Evolutionary conservation across 805 yeast species (phyloP).

Genomic region (Candida vartiovaarae): DNA sequence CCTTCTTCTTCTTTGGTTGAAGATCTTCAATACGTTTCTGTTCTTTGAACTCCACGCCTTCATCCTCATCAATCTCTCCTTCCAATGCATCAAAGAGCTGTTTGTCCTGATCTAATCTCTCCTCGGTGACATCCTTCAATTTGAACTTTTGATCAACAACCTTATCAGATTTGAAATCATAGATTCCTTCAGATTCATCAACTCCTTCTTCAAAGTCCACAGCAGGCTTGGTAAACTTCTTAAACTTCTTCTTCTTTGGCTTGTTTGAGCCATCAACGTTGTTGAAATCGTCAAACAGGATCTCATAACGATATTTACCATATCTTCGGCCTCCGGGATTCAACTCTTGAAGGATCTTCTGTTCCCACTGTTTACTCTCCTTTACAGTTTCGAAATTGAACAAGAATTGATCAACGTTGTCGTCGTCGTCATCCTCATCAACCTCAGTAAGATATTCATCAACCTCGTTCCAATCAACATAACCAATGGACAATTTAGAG

Average conservation of each 20-base stretch:
- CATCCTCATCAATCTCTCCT: constrained; percentile 18
- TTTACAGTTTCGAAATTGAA: constrained; percentile 10
- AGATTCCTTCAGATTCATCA: constrained; percentile 17
- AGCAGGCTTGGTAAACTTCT: constrained; percentile 11
- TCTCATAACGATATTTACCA: constrained; percentile 16
- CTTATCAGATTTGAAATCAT: constrained; percentile 20
- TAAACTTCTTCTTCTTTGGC: constrained; percentile 18
- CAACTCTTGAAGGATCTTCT: constrained; percentile 15
- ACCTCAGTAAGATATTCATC: constrained; percentile 30
- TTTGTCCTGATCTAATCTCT: constrained; percentile 15
- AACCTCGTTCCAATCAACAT: constrained; percentile 66
- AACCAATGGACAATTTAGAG: constrained; percentile 38
- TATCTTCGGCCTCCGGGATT: constrained; percentile 14
- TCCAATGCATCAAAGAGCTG: constrained; percentile 20
- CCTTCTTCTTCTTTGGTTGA: constrained; percentile 12
- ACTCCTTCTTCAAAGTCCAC: constrained; percentile 5
- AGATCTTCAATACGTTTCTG: constrained; percentile 20
- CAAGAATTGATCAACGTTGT: constrained; percentile 17
- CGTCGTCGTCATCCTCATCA: constrained; percentile 13
- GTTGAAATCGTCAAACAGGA: constrained; percentile 13
- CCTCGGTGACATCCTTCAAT: constrained; percentile 7
- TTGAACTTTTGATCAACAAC: constrained; percentile 12
- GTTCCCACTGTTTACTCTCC: constrained; percentile 17
- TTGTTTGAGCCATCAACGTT: constrained; percentile 12
- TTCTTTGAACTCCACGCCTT: constrained; percentile 19